A percentile compares a stretch with the other conserved stretches of the same genome.
phyloP scores from a whole-genome alignment of 257 asterid species.

The Penstemon newberryi region DNA sequence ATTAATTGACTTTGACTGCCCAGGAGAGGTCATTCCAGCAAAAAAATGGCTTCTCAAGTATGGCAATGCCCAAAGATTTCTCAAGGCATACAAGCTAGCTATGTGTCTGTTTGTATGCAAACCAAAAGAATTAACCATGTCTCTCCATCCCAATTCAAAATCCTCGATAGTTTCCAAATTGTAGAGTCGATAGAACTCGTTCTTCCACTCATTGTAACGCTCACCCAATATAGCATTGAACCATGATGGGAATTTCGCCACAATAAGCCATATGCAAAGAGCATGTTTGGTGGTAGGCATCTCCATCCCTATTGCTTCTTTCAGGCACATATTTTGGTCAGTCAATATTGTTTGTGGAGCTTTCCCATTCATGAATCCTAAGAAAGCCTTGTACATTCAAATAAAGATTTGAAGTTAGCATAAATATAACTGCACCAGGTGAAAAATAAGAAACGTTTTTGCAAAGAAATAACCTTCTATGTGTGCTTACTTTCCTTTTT shows the following conservation, averaged over 20 bases:
- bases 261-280: slow-evolving; percentile 94
- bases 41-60: slow-evolving; percentile 90
- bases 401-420: slow-evolving; percentile 33
- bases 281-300: slow-evolving; percentile 90
- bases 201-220: slow-evolving; percentile 92
- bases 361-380: slow-evolving; percentile 88
- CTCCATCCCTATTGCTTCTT: slow-evolving; percentile 87
- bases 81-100: slow-evolving; percentile 68
- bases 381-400: slow-evolving; percentile 58
- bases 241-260: slow-evolving; percentile 95
- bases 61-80: slow-evolving; percentile 90
- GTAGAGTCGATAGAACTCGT: slow-evolving; percentile 82
- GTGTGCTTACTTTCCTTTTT: not conserved
- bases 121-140: slow-evolving; percentile 83
- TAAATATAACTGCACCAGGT: not conserved
- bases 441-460: slow-evolving; percentile 12
- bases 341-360: slow-evolving; percentile 92
- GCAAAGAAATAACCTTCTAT: too few species aligned
- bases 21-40: slow-evolving; percentile 88
- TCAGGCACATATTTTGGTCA: slow-evolving; percentile 89
- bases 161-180: slow-evolving; percentile 78
- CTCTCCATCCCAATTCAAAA: slow-evolving; percentile 93
- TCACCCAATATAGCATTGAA: slow-evolving; percentile 92
- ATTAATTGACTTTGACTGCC: slow-evolving; percentile 81
- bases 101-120: slow-evolving; percentile 88